A percentile compares a stretch with the other conserved stretches of the same genome.
phyloP scores from a whole-genome alignment of 2,329 filamentous ascomycete genomes.

The Penicillium decumbens region DNA sequence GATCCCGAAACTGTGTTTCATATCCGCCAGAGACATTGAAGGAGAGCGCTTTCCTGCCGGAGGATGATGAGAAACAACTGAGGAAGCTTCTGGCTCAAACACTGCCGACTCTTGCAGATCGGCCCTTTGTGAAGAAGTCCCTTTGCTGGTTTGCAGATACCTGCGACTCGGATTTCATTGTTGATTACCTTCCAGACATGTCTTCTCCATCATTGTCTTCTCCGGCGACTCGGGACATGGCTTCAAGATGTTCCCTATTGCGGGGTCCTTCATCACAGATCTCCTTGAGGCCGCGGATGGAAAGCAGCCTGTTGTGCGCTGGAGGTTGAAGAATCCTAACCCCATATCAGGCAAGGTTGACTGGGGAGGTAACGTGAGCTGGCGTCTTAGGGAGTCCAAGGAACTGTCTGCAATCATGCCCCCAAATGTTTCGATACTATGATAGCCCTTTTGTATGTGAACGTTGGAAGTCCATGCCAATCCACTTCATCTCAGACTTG shows the following conservation, averaged over 20 bases:
- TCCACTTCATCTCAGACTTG: no score
- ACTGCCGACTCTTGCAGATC: slow-evolving; percentile 50
- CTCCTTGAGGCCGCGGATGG: slow-evolving; percentile 42
- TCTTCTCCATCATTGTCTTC: slow-evolving; percentile 47
- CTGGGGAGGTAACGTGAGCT: slow-evolving; percentile 48
- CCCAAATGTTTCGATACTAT: slow-evolving; percentile 20
- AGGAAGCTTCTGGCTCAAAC: slow-evolving; percentile 50
- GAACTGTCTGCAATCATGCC: slow-evolving; percentile 26
- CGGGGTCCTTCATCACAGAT: slow-evolving; percentile 54
- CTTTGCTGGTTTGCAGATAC: slow-evolving; percentile 65
- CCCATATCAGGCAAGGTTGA: slow-evolving; percentile 28
- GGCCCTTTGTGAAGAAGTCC: slow-evolving; percentile 53
- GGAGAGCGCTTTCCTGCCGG: slow-evolving; percentile 48
- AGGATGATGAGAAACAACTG: slow-evolving; percentile 51
- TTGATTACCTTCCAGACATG: slow-evolving; percentile 55
- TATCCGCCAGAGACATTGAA: slow-evolving; percentile 39
- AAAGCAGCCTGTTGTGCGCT: slow-evolving; percentile 44
- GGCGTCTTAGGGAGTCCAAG: slow-evolving; percentile 42
- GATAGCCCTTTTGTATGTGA: not conserved
- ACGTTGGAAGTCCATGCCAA: no score
- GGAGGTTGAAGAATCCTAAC: slow-evolving; percentile 49
- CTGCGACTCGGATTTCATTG: slow-evolving; percentile 55
- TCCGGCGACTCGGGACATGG: slow-evolving; percentile 59
- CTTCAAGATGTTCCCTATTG: slow-evolving; percentile 59
- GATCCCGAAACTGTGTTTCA: slow-evolving; percentile 42